Evolutionary conservation across 2,329 filamentous ascomycete genomes (phyloP).

Genomic region (Diplodia seriata): DNA sequence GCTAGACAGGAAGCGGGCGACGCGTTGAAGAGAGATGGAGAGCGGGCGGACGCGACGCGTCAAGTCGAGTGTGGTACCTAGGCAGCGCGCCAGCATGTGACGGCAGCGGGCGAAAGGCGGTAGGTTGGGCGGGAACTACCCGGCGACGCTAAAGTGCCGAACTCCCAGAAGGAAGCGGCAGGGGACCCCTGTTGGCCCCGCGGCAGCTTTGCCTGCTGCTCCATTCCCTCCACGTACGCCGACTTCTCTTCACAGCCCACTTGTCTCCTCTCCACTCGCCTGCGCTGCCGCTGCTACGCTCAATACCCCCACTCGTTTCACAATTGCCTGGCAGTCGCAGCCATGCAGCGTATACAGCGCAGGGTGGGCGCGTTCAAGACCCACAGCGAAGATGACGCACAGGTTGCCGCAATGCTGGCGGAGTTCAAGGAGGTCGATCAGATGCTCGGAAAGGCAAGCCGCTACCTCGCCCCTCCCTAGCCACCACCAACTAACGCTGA

Average conservation of each 20-base stretch:
- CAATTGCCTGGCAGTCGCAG: constrained; percentile 38
- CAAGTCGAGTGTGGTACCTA: neutral
- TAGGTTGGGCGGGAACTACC: constrained; percentile 1
- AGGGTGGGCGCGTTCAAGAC: constrained; percentile 76
- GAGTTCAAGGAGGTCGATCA: constrained; percentile 83
- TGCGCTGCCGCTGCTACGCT: neutral
- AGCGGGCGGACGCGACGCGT: constrained; percentile 21
- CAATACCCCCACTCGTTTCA: constrained; percentile 1
- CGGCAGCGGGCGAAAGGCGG: neutral
- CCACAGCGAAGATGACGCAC: constrained; percentile 76
- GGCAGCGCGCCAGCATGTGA: constrained; percentile 16
- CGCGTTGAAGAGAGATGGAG: constrained; percentile 34
- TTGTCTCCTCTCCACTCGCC: constrained; percentile 6
- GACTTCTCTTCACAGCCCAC: constrained; percentile 9
- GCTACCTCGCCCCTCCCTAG: constrained; percentile 19
- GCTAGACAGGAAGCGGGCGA: constrained; percentile 1
- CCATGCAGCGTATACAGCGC: constrained; percentile 75
- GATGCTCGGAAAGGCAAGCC: constrained; percentile 71
- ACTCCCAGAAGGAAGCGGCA: constrained; percentile 16
- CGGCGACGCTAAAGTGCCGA: constrained; percentile 23
- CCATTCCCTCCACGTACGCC: constrained; percentile 25
- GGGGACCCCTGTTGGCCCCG: constrained; percentile 24
- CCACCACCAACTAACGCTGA: constrained; percentile 21
- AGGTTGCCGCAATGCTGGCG: constrained; percentile 74
- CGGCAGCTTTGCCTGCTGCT: constrained; percentile 24